Base-by-base conservation (phyloP, 768 basidiomycete species). In the Leccinum subgranulosum region DNA sequence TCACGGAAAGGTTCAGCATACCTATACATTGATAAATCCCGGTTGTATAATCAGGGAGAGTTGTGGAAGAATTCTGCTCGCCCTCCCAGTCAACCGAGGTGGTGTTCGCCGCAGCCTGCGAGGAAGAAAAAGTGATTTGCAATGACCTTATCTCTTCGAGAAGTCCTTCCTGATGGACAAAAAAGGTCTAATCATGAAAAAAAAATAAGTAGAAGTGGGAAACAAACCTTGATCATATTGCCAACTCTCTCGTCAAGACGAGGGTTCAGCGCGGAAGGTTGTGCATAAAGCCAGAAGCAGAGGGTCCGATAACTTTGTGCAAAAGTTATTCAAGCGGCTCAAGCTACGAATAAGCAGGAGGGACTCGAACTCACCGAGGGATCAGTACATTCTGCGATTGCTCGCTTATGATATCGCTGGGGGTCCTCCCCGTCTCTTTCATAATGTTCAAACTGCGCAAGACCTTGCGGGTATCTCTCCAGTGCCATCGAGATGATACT, bases 1-100 rank as follows among this genome's bases (percentile, higher is more conserved):
- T 17, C 34, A 31, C 25, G 29, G 9, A 49, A 53, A 48, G 21
- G 51, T 64, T 41, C 39, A 17, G 7, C 72, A 45, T 66, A 90
- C 95, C 96, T 58, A 99, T 99, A 0, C 92, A 84, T 70, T 99
- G 97, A 72, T 90, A 98, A 56, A 98, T 90, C 1, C 97, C 96
- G 10, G 87, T 72, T 0, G 90, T 90, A 64, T 85, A 88, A 66
- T 94, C 83, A 12, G 59, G 54, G 31, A 62, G 53, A 1, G 31
- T 28, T 33, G 34, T 15, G n/a, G 49, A 51, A 25, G 54, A 53
- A 21, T 33, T 39, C 1, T 39, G 17, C 10, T 52, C 33, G n/a
- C 36, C 29, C 23, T 57, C 53, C n/a, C 31, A 33, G 19, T 56
- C 36, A 15, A 21, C 31, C 2, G 43, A 54, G 7, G 49, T 27